phyloP scores from a whole-genome alignment of 2,329 filamentous ascomycete species.

The Neonectria magnoliae region DNA sequence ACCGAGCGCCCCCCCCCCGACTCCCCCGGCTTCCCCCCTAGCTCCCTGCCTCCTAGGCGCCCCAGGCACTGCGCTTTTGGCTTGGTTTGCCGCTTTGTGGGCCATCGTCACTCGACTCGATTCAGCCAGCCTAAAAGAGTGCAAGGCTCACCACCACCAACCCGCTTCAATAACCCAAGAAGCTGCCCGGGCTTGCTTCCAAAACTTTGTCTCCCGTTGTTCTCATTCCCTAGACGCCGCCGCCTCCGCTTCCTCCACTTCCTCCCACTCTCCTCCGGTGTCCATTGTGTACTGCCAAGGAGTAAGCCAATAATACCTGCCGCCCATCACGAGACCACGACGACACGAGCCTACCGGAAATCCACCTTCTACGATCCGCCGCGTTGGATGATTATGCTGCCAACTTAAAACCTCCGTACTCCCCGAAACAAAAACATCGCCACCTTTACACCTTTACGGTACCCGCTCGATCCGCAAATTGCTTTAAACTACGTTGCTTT shows the following conservation, averaged over 20 bases:
- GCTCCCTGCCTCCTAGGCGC: constrained; percentile 16
- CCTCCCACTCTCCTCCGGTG: constrained; percentile 2
- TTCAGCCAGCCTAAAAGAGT: constrained; percentile 19
- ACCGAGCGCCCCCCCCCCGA: constrained; percentile 11
- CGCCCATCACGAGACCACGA: constrained; percentile 6
- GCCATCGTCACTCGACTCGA: constrained; percentile 24
- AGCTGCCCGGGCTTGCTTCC: background rate
- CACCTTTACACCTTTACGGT: background rate
- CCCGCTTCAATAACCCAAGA: constrained; percentile 8
- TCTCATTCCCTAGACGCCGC: constrained; percentile 21
- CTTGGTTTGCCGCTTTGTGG: constrained; percentile 14
- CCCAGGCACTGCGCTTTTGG: constrained; percentile 4
- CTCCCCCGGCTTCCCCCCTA: constrained; percentile 10
- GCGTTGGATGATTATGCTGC: constrained; percentile 15
- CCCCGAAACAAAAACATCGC: constrained; percentile 4
- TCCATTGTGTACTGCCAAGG: constrained; percentile 1
- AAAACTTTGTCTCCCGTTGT: constrained; percentile 14
- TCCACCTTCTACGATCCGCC: background rate
- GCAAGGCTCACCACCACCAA: constrained; percentile 23
- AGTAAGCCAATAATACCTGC: background rate
- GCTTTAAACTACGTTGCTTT: background rate
- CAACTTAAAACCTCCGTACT: constrained; percentile 8
- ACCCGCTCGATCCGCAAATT: background rate
- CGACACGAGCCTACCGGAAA: constrained; percentile 3
- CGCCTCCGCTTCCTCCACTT: constrained; percentile 2